Base-by-base conservation (phyloP, 2,329 filamentous ascomycete genomes). In the Microdochium trichocladiopsis region DNA sequence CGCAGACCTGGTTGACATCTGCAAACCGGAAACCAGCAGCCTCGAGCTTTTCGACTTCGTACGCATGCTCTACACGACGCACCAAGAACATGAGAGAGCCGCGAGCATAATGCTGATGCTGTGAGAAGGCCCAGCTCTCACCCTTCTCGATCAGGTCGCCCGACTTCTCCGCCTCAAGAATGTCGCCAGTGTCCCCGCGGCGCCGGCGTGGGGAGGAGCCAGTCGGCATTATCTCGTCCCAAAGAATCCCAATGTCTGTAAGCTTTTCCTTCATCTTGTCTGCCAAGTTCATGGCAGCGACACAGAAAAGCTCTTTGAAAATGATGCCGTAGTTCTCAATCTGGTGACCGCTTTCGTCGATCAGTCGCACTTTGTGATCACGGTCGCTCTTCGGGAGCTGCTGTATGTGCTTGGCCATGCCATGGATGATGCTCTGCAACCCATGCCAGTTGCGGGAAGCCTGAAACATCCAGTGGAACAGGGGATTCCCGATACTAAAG, bases 391-490 rank as follows among this genome's bases (percentile, higher is more conserved):
- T 66, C 6, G 75, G 67, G 56, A 80, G 63, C 64, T 75, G 58
- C 58, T 77, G 70, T n/a, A 95, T 68, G 58, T 94, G 88, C 37
- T 75, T 76, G 51, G 79, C 78, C 86, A 95, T 95, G 43, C 79
- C 80, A 6, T 80, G 80, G 23, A 95, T 75, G 4, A 94, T 73
- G 47, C 83, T 80, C 51, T 76, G 76, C 24, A 95, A 77, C 41
- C 82, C 79, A 8, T 70, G 64, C 91, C 91, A 96, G 66, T 91
- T 87, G 53, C 84, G 79, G 6, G 88, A 89, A 2, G 90, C 88
- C 52, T 88, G 82, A 63, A 88, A 95, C 61, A 94, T 86, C 91
- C 91, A 95, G 49, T 91, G 83, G 67, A 94, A 95, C 2, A 92
- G 82, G 0, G 88, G 82, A 63, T 95, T 90, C 0, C 82, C 80